These are phyloP conservation scores for Pterocarpus santalinus DNA, from an alignment of 306 rosid genomes.

Conservation along the genomic window DNA sequence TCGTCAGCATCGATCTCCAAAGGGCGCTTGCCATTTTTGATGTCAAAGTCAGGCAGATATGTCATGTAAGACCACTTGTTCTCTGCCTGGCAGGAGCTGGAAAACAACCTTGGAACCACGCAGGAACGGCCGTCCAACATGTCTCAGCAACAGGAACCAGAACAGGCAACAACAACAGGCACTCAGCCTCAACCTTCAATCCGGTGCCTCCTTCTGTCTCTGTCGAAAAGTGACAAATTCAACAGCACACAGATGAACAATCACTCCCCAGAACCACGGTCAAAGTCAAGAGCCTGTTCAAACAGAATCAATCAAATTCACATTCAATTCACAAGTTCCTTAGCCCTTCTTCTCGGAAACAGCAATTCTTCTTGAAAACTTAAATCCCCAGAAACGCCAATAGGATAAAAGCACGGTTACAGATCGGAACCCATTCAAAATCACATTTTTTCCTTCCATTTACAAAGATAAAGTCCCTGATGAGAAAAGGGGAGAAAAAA, in stretches of 20 bases:
- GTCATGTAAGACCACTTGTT: slow-evolving; percentile 70
- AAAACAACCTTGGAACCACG: slow-evolving; percentile 67
- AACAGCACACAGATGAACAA: slow-evolving; percentile 42
- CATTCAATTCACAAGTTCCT: not conserved
- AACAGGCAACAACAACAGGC: slow-evolving; percentile 25
- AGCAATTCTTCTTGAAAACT: not conserved
- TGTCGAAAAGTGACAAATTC: slow-evolving; percentile 39
- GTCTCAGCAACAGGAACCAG: slow-evolving; percentile 55
- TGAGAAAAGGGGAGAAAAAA: slow-evolving; percentile 27
- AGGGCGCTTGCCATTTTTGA: slow-evolving; percentile 62
- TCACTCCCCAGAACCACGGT: slow-evolving; percentile 52
- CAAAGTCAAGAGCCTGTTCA: slow-evolving; percentile 57
- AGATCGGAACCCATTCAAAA: slow-evolving; percentile 56
- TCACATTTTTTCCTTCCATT: slow-evolving; percentile 8
- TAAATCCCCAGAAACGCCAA: slow-evolving; percentile 34
- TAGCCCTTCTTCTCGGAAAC: slow-evolving; percentile 25
- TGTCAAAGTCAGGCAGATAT: slow-evolving; percentile 56
- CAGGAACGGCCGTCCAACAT: slow-evolving; percentile 86
- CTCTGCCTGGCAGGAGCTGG: slow-evolving; percentile 70
- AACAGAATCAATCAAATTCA: slow-evolving; percentile 44
- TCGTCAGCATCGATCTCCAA: slow-evolving; percentile 48
- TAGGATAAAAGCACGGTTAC: slow-evolving; percentile 16
- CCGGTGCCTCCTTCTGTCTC: slow-evolving; percentile 44
- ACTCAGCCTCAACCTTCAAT: slow-evolving; percentile 49
- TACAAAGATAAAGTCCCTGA: not conserved